phyloP scores from a whole-genome alignment of 1,284 basidiomycete genomes.

The Mycosarcoma maydis region DNA sequence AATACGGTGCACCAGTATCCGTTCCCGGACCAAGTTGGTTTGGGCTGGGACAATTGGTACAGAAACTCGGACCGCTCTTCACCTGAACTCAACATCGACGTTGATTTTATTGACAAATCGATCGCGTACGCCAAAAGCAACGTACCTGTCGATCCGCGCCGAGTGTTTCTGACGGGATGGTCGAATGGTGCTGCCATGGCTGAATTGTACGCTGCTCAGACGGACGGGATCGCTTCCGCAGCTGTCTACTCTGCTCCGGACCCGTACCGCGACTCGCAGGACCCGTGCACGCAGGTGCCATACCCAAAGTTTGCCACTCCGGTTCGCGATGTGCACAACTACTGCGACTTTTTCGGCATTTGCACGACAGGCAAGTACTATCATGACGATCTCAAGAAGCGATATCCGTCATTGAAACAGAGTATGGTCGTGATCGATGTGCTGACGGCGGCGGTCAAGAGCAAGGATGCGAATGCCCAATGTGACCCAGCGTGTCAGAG shows the following conservation, averaged over 20 bases:
- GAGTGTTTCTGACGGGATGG: constrained; percentile 26
- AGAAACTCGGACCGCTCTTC: constrained; percentile 34
- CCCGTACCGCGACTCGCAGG: constrained; percentile 34
- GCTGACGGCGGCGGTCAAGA: constrained; percentile 9
- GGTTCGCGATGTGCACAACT: constrained; percentile 25
- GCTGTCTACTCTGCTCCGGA: constrained; percentile 37
- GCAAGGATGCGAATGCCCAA: constrained; percentile 5
- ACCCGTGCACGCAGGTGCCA: constrained; percentile 28
- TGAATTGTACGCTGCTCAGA: constrained; percentile 19
- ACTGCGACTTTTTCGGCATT: constrained; percentile 29
- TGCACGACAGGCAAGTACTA: constrained; percentile 31
- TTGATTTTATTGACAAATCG: constrained; percentile 26
- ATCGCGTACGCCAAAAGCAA: constrained; percentile 22
- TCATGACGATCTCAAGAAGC: constrained; percentile 18
- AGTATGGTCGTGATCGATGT: constrained; percentile 24
- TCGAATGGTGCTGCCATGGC: constrained; percentile 21
- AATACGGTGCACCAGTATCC: constrained; percentile 34
- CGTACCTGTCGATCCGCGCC: constrained; percentile 14
- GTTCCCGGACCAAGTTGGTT: constrained; percentile 14
- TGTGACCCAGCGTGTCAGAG: constrained; percentile 19
- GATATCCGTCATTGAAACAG: constrained; percentile 16
- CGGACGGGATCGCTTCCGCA: constrained; percentile 32
- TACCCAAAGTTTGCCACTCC: constrained; percentile 26
- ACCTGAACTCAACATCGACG: constrained; percentile 22
- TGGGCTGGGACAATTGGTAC: constrained; percentile 43